Evolutionary conservation across 2,329 filamentous ascomycete species (phyloP).

Genomic region (Pseudogymnoascus sp.): DNA sequence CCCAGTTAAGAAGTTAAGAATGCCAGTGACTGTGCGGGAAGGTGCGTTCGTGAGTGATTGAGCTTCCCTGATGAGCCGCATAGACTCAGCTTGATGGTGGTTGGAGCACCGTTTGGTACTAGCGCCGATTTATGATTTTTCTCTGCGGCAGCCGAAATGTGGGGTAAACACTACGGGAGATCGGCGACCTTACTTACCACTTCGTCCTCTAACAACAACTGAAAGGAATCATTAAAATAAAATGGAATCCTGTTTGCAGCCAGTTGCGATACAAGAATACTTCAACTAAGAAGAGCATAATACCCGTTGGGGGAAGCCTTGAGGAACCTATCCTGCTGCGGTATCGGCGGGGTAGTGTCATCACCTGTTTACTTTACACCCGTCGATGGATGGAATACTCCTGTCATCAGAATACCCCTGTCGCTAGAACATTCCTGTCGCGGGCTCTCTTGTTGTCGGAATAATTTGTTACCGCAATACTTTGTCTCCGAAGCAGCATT

Average conservation of each 20-base stretch:
- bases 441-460: no score
- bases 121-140: slow-evolving; percentile 11
- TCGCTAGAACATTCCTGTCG: no score
- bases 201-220: neutral
- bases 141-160: neutral
- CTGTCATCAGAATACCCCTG: neutral
- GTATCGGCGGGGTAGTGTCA: neutral
- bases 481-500: no score
- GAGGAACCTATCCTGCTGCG: neutral
- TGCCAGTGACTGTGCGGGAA: slow-evolving; percentile 7
- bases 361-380: neutral
- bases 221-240: neutral
- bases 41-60: slow-evolving; percentile 9
- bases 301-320: neutral
- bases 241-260: neutral
- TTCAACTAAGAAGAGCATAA: neutral
- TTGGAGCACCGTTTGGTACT: slow-evolving; percentile 7
- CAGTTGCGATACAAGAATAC: neutral
- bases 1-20: neutral
- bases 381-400: neutral
- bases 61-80: neutral
- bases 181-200: neutral
- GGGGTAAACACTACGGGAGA: slow-evolving; percentile 2
- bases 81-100: neutral
- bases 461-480: no score